Percentiles rank a stretch among this genome's conserved stretches.
Conservation (phyloP, 495 filamentous ascomycete genomes). For the Penicillium chermesinum region DNA sequence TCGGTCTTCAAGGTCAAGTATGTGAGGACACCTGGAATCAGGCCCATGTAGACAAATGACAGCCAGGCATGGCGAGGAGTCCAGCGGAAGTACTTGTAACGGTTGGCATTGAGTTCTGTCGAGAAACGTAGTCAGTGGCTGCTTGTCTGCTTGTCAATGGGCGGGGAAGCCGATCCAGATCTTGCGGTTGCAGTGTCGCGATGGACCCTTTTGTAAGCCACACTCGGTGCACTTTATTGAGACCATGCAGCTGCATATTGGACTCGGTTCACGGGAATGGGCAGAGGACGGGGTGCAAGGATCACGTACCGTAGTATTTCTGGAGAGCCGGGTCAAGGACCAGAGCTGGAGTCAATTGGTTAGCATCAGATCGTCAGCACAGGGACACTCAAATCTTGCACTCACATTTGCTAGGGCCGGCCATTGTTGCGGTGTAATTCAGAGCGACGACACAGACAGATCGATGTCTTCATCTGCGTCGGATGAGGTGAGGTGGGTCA, state of each 20-base stretch:
- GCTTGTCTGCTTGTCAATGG: slow-evolving; percentile 16
- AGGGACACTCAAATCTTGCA: no score
- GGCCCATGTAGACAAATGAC: slow-evolving; percentile 65
- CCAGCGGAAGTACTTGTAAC: slow-evolving; percentile 95
- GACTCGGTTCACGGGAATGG: background rate
- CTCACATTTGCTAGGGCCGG: slow-evolving; percentile 48
- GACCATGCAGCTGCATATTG: no score
- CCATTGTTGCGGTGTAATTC: slow-evolving; percentile 34
- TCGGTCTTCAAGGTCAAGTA: slow-evolving; percentile 72
- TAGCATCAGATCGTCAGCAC: no score
- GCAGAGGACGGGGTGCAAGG: slow-evolving; percentile 10
- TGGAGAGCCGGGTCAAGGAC: slow-evolving; percentile 72
- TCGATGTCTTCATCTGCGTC: slow-evolving; percentile 1
- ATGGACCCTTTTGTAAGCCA: background rate
- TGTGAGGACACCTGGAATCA: slow-evolving; percentile 63
- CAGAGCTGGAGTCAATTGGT: slow-evolving; percentile 39
- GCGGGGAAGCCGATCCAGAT: background rate
- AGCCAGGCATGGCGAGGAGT: slow-evolving; percentile 74
- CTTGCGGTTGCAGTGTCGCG: background rate
- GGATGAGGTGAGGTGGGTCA: slow-evolving; percentile 5
- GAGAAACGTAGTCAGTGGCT: background rate
- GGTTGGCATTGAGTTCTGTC: slow-evolving; percentile 76
- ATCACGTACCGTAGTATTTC: slow-evolving; percentile 63
- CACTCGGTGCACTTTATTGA: background rate
- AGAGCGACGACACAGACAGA: slow-evolving; percentile 3